Base-by-base conservation (phyloP, 805 yeast species). In the Clavispora fructus region DNA sequence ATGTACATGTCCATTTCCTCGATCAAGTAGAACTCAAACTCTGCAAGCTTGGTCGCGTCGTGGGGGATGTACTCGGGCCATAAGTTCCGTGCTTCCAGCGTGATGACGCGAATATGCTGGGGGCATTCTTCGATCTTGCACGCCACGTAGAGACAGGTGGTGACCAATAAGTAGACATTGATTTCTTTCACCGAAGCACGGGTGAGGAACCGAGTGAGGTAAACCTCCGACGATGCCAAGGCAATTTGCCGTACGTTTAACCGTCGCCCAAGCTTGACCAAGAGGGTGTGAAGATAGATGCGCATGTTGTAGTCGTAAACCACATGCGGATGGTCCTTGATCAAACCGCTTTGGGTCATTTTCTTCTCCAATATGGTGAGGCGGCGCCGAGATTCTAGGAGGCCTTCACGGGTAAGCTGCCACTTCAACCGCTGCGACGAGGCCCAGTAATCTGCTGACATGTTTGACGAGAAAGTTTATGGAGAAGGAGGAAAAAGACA, bases 61-160 rank as follows among this genome's bases (percentile, higher is more conserved):
- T 86, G 89, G 0, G 97, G 95, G 32, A 92, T 84, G 57, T 83
- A 88, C 58, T 91, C 97, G 0, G 98, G 97, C 98, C 98, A 92
- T 35, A 89, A 67, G 33, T 84, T 84, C 44, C 96, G 69, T 1
- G 97, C 94, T 60, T 92, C 98, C 16, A 82, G 75, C 19, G 88
- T 79, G 9, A 94, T 75, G 0, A 91, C 79, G 45, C 97, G 69
- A 9, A 94, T 89, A 60, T 94, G 97, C 59, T 87, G 95, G 1
- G 99, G 98, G 55, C 88, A 85, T 64, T 94, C 99, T 63, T 94
- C 98, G 30, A 90, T 85, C 61, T 94, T 92, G 68, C 97, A 86
- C 0, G 97, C 91, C 28, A 94, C 74, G 58, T 94, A 94, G 2
- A 92, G 74, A 54, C 94, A 83, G 0, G 98, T 82, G 0, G 99